These are phyloP conservation scores for Diutina siamensis DNA, from an alignment of 1,139 yeast species.

Conservation along the genomic window DNA sequence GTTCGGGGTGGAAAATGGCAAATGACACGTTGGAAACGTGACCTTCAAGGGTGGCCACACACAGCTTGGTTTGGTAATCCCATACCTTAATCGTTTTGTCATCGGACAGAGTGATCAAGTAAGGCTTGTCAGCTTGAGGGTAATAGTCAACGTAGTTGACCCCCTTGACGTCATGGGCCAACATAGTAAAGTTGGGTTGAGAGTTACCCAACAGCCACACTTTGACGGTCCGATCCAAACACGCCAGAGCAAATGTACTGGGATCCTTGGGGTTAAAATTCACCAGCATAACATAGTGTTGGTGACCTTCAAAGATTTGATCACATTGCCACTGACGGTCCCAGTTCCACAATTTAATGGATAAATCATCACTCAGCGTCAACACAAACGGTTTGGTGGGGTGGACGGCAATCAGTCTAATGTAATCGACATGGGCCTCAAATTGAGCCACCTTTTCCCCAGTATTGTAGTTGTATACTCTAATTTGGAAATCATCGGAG, in stretches of 20 bases:
- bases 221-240: constrained; percentile 91
- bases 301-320: constrained; percentile 91
- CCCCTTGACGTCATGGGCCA: constrained; percentile 87
- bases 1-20: constrained; percentile 93
- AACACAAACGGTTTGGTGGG: constrained; percentile 84
- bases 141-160: constrained; percentile 94
- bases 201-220: constrained; percentile 91
- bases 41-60: constrained; percentile 90
- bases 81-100: constrained; percentile 85
- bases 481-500: constrained; percentile 85
- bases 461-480: constrained; percentile 91
- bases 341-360: constrained; percentile 96
- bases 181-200: constrained; percentile 83
- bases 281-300: constrained; percentile 88
- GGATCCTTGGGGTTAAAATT: constrained; percentile 97
- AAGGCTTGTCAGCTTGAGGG: constrained; percentile 95
- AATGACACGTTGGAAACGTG: constrained; percentile 91
- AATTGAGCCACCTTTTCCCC: constrained; percentile 90
- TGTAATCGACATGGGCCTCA: constrained; percentile 97
- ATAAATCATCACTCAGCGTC: constrained; percentile 86
- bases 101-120: constrained; percentile 85
- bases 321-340: constrained; percentile 83
- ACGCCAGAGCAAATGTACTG: constrained; percentile 93
- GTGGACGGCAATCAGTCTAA: constrained; percentile 86
- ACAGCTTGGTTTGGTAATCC: constrained; percentile 96